phyloP scores from a whole-genome alignment of 2,329 filamentous ascomycete species.

The Venturia asperata region DNA sequence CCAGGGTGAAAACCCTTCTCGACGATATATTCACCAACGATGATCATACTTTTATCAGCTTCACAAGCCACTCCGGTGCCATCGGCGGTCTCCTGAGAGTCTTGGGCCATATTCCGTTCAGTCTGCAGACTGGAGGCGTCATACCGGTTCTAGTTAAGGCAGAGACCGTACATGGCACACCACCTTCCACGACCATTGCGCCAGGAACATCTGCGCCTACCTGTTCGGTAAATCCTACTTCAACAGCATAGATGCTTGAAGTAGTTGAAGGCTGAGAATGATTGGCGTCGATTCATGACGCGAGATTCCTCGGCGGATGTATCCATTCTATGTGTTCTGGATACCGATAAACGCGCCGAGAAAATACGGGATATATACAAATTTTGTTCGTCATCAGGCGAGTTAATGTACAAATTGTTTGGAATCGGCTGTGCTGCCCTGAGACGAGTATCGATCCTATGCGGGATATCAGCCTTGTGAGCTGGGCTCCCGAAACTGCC shows the following conservation, averaged over 20 bases:
- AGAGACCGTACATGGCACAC: conserved; percentile 27
- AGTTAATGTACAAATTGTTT: too few species aligned
- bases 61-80: conserved; percentile 54
- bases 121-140: conserved; percentile 57
- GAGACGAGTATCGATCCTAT: too few species aligned
- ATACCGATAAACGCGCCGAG: too few species aligned
- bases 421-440: too few species aligned
- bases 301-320: too few species aligned
- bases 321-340: too few species aligned
- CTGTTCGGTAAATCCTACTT: conserved; percentile 10
- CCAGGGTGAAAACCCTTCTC: conserved; percentile 40
- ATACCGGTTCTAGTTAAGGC: conserved; percentile 62
- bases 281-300: too few species aligned
- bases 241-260: background rate
- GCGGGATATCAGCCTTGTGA: too few species aligned
- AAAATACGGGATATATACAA: too few species aligned
- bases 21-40: conserved; percentile 48
- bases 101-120: conserved; percentile 55
- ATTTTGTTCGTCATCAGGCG: too few species aligned
- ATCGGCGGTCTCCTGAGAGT: conserved; percentile 51
- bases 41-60: conserved; percentile 42
- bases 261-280: background rate
- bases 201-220: conserved; percentile 10
- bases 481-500: too few species aligned
- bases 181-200: conserved; percentile 4